Conservation (phyloP, 2,329 filamentous ascomycete genomes). For the Trichoderma oligosporum region DNA sequence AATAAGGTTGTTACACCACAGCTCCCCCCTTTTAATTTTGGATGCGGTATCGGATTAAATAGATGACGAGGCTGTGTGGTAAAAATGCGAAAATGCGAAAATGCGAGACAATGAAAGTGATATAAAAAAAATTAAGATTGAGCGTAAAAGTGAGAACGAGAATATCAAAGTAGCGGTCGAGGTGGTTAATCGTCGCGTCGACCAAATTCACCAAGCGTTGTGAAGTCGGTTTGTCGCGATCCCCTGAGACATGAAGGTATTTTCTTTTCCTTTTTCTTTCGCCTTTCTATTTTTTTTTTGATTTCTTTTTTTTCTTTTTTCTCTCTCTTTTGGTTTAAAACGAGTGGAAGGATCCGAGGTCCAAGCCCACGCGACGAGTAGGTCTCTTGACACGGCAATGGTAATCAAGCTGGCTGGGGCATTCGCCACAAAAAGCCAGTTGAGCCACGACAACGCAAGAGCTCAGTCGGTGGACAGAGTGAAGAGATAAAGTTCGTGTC, state of each 20-base stretch:
- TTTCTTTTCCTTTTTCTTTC: too few species aligned
- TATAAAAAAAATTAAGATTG: conserved; percentile 2
- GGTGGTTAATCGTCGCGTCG: conserved; percentile 3
- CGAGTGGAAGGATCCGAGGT: conserved; percentile 14
- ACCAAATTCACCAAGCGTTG: conserved; percentile 10
- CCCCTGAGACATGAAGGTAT: conserved; percentile 18
- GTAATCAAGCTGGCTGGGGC: conserved; percentile 9
- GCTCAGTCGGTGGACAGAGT: not conserved
- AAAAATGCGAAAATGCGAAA: not conserved
- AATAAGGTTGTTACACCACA: conserved; percentile 29
- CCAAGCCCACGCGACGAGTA: conserved; percentile 3
- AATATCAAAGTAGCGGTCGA: conserved; percentile 1
- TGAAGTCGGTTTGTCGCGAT: conserved; percentile 16
- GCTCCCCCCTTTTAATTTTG: conserved; percentile 24
- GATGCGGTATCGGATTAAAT: conserved; percentile 5
- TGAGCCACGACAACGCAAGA: conserved; percentile 1
- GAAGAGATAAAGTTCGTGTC: not conserved
- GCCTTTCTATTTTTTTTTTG: not conserved
- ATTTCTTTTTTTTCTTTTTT: not conserved
- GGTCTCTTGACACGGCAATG: conserved; percentile 11
- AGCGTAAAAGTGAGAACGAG: conserved; percentile 4
- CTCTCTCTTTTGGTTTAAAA: not conserved
- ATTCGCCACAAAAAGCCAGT: conserved; percentile 9
- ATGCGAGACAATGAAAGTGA: not conserved
- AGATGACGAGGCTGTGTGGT: not conserved